Evolutionary conservation across 1,284 basidiomycete genomes (phyloP).

Genomic region (Gomphus sp.): DNA sequence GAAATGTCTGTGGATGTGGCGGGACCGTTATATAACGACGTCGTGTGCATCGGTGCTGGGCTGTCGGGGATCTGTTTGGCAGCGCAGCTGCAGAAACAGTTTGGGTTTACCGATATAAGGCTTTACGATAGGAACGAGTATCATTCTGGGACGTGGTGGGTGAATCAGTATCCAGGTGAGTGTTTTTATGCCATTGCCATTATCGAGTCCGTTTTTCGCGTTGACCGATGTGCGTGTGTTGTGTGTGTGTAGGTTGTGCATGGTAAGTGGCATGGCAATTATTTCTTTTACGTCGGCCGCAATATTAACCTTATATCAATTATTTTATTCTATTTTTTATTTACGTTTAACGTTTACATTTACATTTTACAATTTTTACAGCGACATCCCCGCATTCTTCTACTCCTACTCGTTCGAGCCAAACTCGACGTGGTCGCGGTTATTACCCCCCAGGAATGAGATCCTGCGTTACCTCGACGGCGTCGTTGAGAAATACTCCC

Average conservation of each 20-base stretch:
- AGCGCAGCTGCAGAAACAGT: not conserved
- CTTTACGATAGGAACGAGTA: slow-evolving; percentile 7
- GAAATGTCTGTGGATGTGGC: too few species aligned
- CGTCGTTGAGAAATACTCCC: slow-evolving; percentile 10
- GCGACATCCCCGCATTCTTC: not conserved
- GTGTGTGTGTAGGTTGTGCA: not conserved
- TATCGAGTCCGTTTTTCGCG: not conserved
- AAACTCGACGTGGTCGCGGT: slow-evolving; percentile 8
- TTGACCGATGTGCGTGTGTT: not conserved
- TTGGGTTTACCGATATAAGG: slow-evolving; percentile 5
- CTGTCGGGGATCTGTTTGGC: slow-evolving; percentile 7
- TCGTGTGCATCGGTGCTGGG: slow-evolving; percentile 3
- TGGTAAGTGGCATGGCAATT: not conserved
- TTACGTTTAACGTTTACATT: too few species aligned
- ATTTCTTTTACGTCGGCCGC: not conserved
- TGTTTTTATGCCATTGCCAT: not conserved
- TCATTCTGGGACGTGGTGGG: slow-evolving; percentile 7
- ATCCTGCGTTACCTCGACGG: slow-evolving; percentile 9
- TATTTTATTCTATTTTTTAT: too few species aligned
- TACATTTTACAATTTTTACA: not conserved
- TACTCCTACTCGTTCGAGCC: slow-evolving; percentile 11
- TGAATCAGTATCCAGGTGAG: slow-evolving; percentile 7
- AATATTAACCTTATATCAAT: too few species aligned
- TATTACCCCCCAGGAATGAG: slow-evolving; percentile 4
- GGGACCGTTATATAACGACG: too few species aligned